These are phyloP conservation scores for Lophium mytilinum DNA, from an alignment of 495 filamentous ascomycete species.

Conservation along the genomic window DNA sequence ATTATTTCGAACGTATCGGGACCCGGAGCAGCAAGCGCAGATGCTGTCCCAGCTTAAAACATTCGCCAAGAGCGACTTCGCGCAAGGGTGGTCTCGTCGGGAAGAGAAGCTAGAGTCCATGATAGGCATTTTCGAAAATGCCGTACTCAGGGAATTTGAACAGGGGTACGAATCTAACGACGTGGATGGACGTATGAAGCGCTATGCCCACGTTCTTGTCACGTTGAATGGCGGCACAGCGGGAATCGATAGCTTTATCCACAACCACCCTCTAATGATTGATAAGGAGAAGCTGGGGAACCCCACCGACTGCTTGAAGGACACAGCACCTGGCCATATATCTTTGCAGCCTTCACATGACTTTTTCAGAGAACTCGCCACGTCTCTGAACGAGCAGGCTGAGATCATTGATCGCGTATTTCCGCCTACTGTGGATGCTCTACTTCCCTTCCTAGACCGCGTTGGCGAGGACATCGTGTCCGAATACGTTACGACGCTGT, in stretches of 20 bases:
- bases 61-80: constrained; percentile 74
- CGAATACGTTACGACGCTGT: constrained; percentile 77
- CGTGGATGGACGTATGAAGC: constrained; percentile 76
- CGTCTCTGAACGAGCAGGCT: constrained; percentile 76
- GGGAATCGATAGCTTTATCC: constrained; percentile 75
- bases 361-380: constrained; percentile 69
- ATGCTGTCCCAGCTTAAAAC: constrained; percentile 71
- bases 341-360: constrained; percentile 66
- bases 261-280: constrained; percentile 73
- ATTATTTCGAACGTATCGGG: constrained; percentile 75
- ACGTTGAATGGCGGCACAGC: constrained; percentile 73
- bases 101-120: constrained; percentile 64
- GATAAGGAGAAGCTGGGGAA: constrained; percentile 66
- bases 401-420: constrained; percentile 77
- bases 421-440: constrained; percentile 62
- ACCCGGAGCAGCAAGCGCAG: constrained; percentile 80
- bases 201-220: constrained; percentile 79
- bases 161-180: constrained; percentile 82
- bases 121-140: constrained; percentile 79
- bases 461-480: constrained; percentile 75
- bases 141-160: constrained; percentile 84
- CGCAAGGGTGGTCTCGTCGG: constrained; percentile 62
- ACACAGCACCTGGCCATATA: constrained; percentile 45
- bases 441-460: constrained; percentile 70
- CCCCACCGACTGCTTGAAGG: constrained; percentile 73